Evolutionary conservation across 164 flowering plant genomes (phyloP).

Genomic region (Stephania cephalantha): DNA sequence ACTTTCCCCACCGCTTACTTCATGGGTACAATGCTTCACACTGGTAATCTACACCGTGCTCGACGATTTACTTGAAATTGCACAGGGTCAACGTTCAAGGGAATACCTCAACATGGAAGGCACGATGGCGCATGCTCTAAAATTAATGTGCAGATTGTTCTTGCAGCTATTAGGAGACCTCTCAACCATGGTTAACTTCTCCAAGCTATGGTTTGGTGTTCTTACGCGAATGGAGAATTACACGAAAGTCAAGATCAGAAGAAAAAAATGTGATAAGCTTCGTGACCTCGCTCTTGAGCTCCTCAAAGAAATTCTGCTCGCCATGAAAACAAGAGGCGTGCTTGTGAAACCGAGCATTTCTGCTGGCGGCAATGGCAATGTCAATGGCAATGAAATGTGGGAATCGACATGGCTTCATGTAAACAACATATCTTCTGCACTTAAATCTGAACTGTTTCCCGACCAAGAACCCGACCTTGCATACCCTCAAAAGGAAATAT

Average conservation of each 20-base stretch:
- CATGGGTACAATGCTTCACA: conserved; percentile 34
- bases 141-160: conserved; percentile 27
- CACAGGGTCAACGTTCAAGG: conserved; percentile 23
- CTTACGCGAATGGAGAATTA: conserved; percentile 27
- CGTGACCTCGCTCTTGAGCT: conserved; percentile 28
- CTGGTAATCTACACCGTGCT: conserved; percentile 29
- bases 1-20: conserved; percentile 12
- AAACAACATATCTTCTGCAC: conserved; percentile 22
- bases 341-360: conserved; percentile 19
- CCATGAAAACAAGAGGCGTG: conserved; percentile 25
- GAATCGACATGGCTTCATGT: conserved; percentile 31
- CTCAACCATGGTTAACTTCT: conserved; percentile 15
- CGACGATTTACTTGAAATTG: conserved; percentile 32
- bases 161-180: conserved; percentile 22
- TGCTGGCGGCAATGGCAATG: conserved; percentile 17
- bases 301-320: conserved; percentile 26
- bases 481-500: conserved; percentile 7
- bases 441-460: conserved; percentile 24
- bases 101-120: conserved; percentile 34
- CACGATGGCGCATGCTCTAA: conserved; percentile 21
- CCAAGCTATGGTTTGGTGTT: conserved; percentile 31
- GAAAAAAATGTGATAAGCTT: conserved; percentile 30
- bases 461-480: conserved; percentile 21
- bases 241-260: conserved; percentile 23
- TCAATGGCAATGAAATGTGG: conserved; percentile 25